Base-by-base conservation (phyloP, 768 basidiomycete species). In the Rhizopogon rudus region DNA sequence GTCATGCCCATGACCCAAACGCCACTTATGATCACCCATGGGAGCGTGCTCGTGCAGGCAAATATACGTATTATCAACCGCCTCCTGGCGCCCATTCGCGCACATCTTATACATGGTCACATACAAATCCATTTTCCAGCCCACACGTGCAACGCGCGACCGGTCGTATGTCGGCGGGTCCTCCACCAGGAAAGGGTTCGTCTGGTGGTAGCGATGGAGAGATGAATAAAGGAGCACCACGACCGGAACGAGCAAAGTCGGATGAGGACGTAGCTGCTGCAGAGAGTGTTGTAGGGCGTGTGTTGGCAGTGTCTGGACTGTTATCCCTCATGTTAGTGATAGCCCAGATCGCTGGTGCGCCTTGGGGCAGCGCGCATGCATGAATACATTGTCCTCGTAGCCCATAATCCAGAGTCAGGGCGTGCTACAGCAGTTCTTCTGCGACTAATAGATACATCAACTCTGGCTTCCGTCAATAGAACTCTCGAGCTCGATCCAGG, bases 61-160 rank as follows among this genome's bases (percentile, higher is more conserved):
- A 53, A 12, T 10, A 51, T 10, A 40, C 22, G 14, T 29, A 53
- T 9, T 40, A 51, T 9, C 57, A 42, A 20, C 55, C 58, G 17
- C 57, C 57, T 2, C 29, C 53, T 0, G 57, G 52, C 7, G 40
- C 54, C 5, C 55, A 48, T 33, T 22, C 49, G n/a, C 35, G 25
- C 12, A 29, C 20, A 3, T 42, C 58, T 12, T 20, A 52, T 44
- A 45, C 58, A 1, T 56, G 25, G 31, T 39, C 60, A 9, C 56
- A 42, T 7, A 46, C 45, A 4, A 56, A 70, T 48, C 67, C 68
- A 6, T 68, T 68, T 46, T 33, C 41, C 45, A 63, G 52, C 42
- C 63, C 67, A 31, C 57, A 54, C 17, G 68, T 70, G 33, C 67
- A 70, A 51, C 49, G 54, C 44, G 62, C 67, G 29, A 68, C 68